These are phyloP conservation scores for Trematosphaeria pertusa DNA, from an alignment of 2,329 filamentous ascomycete genomes.

Conservation along the genomic window DNA sequence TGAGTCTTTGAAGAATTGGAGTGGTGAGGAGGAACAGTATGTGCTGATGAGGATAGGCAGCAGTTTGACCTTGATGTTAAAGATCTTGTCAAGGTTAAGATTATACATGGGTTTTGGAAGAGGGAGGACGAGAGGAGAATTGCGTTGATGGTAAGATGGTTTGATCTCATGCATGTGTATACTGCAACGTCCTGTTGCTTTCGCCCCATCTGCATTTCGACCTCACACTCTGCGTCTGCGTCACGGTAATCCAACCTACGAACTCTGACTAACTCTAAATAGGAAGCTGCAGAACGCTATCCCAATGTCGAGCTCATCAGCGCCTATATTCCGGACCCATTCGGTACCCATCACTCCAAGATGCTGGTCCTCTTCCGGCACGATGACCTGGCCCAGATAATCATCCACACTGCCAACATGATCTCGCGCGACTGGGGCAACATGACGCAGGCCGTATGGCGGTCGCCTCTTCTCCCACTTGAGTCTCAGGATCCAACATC, in stretches of 20 bases:
- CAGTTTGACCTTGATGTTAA: conserved; percentile 66
- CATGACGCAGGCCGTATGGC: conserved; percentile 86
- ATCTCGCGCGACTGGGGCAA: conserved; percentile 87
- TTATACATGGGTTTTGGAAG: conserved; percentile 72
- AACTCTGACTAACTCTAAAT: conserved; percentile 14
- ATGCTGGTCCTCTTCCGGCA: conserved; percentile 83
- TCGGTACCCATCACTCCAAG: conserved; percentile 86
- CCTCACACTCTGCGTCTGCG: too few relatives aligned
- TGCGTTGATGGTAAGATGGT: conserved; percentile 65
- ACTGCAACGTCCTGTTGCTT: background rate
- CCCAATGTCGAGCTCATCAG: conserved; percentile 73
- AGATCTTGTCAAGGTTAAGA: conserved; percentile 60
- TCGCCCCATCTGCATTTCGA: too few relatives aligned
- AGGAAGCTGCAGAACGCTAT: conserved; percentile 69
- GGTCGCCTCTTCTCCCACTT: conserved; percentile 72
- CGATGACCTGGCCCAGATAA: conserved; percentile 76
- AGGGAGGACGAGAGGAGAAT: conserved; percentile 67
- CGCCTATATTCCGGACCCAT: conserved; percentile 82
- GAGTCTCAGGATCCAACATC: conserved; percentile 8
- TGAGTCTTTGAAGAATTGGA: conserved; percentile 51
- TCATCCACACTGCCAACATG: conserved; percentile 93
- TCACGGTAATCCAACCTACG: too few relatives aligned
- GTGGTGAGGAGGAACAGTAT: conserved; percentile 10
- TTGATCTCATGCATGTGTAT: background rate
- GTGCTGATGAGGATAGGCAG: conserved; percentile 30